A percentile compares a stretch with the other conserved stretches of the same genome.
Evolutionary conservation across 169 alveolate genomes (phyloP).

Genomic region (Perkinsus marinus): DNA sequence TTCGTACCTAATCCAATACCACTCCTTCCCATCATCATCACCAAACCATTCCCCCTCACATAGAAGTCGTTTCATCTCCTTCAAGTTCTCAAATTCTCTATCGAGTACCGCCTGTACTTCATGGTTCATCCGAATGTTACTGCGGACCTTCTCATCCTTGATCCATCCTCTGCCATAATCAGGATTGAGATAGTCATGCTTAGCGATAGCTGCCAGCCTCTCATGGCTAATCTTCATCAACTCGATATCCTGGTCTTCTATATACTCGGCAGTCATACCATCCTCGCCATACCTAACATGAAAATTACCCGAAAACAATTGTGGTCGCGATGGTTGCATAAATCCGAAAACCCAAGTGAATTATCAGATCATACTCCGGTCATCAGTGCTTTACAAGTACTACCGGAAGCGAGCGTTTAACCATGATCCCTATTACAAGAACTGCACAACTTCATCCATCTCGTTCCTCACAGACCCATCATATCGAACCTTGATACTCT

Average conservation of each 20-base stretch:
- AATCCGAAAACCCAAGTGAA: too few species aligned
- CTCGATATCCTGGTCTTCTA: constrained; percentile 91
- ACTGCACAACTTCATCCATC: constrained; percentile 88
- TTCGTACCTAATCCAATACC: constrained; percentile 35
- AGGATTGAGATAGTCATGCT: constrained; percentile 34
- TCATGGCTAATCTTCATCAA: constrained; percentile 73
- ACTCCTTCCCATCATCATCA: neutral
- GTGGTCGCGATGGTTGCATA: too few species aligned
- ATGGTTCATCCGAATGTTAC: constrained; percentile 40
- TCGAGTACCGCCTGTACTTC: constrained; percentile 52
- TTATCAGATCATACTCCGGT: too few species aligned
- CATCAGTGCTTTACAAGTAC: too few species aligned
- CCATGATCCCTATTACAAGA: constrained; percentile 44
- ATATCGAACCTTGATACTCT: constrained; percentile 95
- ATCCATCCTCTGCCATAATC: constrained; percentile 46
- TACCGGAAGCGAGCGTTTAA: too few species aligned
- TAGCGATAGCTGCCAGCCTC: constrained; percentile 47
- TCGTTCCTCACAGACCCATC: constrained; percentile 97
- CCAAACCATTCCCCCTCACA: constrained; percentile 20
- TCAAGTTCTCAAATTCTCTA: constrained; percentile 46
- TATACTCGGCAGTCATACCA: constrained; percentile 98
- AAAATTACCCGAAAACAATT: neutral
- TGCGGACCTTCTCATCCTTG: constrained; percentile 37
- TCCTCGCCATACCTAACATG: constrained; percentile 90
- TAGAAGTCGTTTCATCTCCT: constrained; percentile 40